Evolutionary conservation across 768 basidiomycete genomes (phyloP), one percentile per base, ranked within the genome.

Genomic region (Leccinum olivaceopallidum): DNA sequence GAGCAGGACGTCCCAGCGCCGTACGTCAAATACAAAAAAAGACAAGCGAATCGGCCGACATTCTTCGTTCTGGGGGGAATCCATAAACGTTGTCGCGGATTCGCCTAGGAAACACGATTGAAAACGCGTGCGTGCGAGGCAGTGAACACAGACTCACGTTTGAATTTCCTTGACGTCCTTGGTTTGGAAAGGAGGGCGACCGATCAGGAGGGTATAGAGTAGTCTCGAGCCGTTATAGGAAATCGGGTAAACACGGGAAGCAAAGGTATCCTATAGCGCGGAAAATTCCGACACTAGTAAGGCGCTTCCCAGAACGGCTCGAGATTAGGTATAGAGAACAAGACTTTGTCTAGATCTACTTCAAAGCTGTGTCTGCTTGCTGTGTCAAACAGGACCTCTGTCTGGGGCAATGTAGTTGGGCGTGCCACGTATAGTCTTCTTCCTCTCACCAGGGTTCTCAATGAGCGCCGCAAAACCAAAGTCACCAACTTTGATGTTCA

Each of bases 391-490:
- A 99, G 78, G 24, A 98, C 95, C 71, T 98, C 96, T 0, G 97
- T 98, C 96, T 0, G 97, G 97, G 0, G 97, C 96, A 63, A 99
- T 98, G 72, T 99, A 98, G 72, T 99, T 98, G 2, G 96, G 97
- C 0, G 96, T 99, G 1, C 96, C 96, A 65, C 97, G 98, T 52
- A 98, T 97, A 0, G 96, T 99, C 85, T 98, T 98, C 83, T 98
- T 97, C 70, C 96, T 79, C 75, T 98, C 96, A 0, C 96, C 96
- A 12, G 92, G 92, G 71, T 86, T 95, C 78, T 98, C 95, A 53
- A 98, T 96, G 53, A 99, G 83, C 2, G 96, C 97, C 0, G 97
- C 96, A 22, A 99, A 81, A 10, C 96, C 96, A 76, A 99, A 97
- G 77, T 99, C 96, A 22, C 94, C 96, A 20, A 98, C 94, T 71